Base-by-base conservation (phyloP, 495 filamentous ascomycete species). In the Aspergillus egyptiacus region DNA sequence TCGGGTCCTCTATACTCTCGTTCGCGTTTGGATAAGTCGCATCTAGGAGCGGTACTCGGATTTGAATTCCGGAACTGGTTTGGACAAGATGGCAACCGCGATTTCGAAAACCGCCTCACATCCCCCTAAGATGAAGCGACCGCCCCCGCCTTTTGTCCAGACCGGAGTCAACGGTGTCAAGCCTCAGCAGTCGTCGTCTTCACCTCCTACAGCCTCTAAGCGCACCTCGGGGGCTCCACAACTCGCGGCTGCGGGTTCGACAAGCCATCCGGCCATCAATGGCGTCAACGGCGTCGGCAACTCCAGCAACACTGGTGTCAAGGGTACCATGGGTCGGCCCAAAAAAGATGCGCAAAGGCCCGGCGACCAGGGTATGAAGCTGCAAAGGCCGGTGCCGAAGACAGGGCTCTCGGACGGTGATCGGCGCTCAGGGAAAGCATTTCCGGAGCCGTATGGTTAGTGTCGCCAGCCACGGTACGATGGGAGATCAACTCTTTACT, bases 81-180 rank as follows among this genome's bases (percentile, higher is more conserved):
- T 49, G 40, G 51, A 40, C 61, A 64, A 33, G 35, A 79, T 77
- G 75, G 74, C 75, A 22, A 77, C 75, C 39, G 76, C 75, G 31
- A 68, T 80, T 34, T 73, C 76, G 39, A 78, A 76, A 53, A 76
- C 76, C 11, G 68, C 73, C 57, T 70, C 79, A 36, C 76, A 77
- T 58, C 65, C 79, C 48, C 75, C 75, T 56, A 88, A 89, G 65
- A 80, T 84, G 57, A 88, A 88, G 66, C 84, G 85, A 25, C 84
- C 85, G 50, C 73, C 81, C 51, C 82, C 82, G 46, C 82, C 83
- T 40, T 78, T 81, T 34, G 72, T 81, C 40, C 83, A 85, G 58
- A 75, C 81, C 39, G 64, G 68, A 50, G 58, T 70, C 57, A 88
- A 86, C 68, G 83, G 81, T 32, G 76, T 80, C 50, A 76, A 75